phyloP scores from a whole-genome alignment of 768 basidiomycete species.

The Gautieria morchelliformis region DNA sequence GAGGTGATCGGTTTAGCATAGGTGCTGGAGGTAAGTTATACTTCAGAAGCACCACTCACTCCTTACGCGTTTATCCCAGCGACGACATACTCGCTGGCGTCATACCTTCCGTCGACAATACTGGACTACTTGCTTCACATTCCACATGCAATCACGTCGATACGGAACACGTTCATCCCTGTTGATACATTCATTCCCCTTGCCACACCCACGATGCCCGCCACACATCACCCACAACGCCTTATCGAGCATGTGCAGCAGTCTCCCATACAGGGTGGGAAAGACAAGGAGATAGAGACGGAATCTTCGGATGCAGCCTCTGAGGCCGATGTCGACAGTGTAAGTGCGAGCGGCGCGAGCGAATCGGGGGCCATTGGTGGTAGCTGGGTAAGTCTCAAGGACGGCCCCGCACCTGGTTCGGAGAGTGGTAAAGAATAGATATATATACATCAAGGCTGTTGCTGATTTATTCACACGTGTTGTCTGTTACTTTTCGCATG shows the following conservation, averaged over 20 bases:
- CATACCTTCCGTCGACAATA: conserved; percentile 53
- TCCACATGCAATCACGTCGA: conserved; percentile 52
- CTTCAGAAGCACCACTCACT: not conserved
- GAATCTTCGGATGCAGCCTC: conserved; percentile 38
- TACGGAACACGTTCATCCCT: conserved; percentile 46
- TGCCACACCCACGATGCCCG: conserved; percentile 14
- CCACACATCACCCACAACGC: conserved; percentile 6
- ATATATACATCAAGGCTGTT: not conserved
- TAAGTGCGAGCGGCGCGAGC: not conserved
- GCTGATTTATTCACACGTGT: not conserved
- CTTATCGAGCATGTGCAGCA: conserved; percentile 8
- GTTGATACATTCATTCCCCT: conserved; percentile 22
- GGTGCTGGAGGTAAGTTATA: conserved; percentile 65
- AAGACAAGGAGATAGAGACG: conserved; percentile 12
- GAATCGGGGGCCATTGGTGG: conserved; percentile 29
- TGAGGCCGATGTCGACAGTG: conserved; percentile 60
- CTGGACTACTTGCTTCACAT: conserved; percentile 58
- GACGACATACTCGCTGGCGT: conserved; percentile 58
- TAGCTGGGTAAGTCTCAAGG: conserved; percentile 60
- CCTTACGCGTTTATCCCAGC: conserved; percentile 31
- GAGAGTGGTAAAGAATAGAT: not conserved
- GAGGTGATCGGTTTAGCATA: conserved; percentile 60
- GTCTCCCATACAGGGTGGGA: conserved; percentile 15
- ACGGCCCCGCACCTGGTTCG: not conserved
- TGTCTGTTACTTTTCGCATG: not conserved